Evolutionary conservation across 2,329 filamentous ascomycete genomes (phyloP).

Genomic region (Huntiella savannae): DNA sequence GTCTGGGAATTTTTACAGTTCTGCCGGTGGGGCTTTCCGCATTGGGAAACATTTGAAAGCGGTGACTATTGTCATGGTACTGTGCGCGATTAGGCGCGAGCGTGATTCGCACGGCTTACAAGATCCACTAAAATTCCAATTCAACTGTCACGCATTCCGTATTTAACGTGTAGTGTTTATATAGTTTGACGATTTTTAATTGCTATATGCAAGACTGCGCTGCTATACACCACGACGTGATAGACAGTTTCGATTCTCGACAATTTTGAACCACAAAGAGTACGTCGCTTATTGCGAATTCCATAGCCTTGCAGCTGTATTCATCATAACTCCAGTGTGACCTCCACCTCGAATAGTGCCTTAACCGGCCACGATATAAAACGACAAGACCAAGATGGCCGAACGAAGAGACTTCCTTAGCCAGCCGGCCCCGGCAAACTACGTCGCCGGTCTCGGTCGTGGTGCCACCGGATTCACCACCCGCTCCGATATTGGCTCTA

Average conservation of each 20-base stretch:
- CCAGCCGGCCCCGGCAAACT: slow-evolving; percentile 70
- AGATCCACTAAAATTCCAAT: neutral
- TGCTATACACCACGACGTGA: no score
- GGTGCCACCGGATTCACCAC: slow-evolving; percentile 97
- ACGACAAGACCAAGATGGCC: slow-evolving; percentile 24
- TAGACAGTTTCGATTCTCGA: neutral
- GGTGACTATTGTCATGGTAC: slow-evolving; percentile 1
- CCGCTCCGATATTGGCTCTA: slow-evolving; percentile 85
- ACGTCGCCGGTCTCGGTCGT: slow-evolving; percentile 89
- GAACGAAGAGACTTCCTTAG: slow-evolving; percentile 68
- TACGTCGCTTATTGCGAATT: slow-evolving; percentile 8
- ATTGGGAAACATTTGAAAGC: slow-evolving; percentile 7
- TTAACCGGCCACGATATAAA: neutral
- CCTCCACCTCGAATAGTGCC: neutral
- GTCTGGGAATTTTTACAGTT: slow-evolving; percentile 11
- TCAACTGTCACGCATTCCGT: no score
- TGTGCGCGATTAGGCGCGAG: no score
- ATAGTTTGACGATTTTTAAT: no score
- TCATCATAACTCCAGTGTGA: slow-evolving; percentile 10
- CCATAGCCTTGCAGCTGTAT: slow-evolving; percentile 7
- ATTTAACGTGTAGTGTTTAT: no score
- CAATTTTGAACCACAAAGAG: slow-evolving; percentile 3
- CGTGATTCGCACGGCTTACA: neutral
- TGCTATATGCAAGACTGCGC: no score
- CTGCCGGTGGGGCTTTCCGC: slow-evolving; percentile 11